A percentile compares a stretch with the other conserved stretches of the same genome.
Evolutionary conservation across 2,329 filamentous ascomycete species (phyloP).

Genomic region (Emergomyces africanus): DNA sequence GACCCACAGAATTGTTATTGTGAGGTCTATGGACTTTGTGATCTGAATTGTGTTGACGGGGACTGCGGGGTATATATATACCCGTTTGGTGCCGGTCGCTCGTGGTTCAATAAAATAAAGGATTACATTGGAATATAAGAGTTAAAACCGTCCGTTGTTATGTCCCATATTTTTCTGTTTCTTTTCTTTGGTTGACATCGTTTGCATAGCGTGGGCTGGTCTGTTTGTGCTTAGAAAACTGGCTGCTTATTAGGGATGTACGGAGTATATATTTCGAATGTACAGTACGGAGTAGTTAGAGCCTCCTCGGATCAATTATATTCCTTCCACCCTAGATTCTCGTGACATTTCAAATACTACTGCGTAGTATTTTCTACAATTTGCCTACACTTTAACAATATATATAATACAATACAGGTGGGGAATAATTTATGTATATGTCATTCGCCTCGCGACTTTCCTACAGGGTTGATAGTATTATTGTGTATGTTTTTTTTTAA

Average conservation of each 20-base stretch:
- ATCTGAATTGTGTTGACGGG: constrained; percentile 7
- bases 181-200: not conserved
- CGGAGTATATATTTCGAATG: no score
- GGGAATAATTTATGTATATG: no score
- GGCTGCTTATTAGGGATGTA: not conserved
- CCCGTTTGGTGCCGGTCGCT: constrained; percentile 1
- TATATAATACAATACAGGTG: no score
- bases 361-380: no score
- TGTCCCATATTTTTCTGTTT: not conserved
- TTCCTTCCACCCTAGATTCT: not conserved
- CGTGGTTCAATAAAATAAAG: constrained; percentile 1
- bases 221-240: not conserved
- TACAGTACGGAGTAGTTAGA: no score
- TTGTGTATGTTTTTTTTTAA: no score
- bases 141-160: not conserved
- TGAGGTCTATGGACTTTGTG: constrained; percentile 15
- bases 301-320: no score
- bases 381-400: no score
- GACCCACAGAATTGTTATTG: constrained; percentile 14
- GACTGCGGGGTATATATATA: constrained; percentile 3
- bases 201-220: not conserved
- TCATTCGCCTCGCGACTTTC: no score
- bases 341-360: not conserved
- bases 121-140: constrained; percentile 2
- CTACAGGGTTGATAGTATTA: no score